phyloP scores from a whole-genome alignment of 441 rosid genomes.

The Isatis lusitanica region DNA sequence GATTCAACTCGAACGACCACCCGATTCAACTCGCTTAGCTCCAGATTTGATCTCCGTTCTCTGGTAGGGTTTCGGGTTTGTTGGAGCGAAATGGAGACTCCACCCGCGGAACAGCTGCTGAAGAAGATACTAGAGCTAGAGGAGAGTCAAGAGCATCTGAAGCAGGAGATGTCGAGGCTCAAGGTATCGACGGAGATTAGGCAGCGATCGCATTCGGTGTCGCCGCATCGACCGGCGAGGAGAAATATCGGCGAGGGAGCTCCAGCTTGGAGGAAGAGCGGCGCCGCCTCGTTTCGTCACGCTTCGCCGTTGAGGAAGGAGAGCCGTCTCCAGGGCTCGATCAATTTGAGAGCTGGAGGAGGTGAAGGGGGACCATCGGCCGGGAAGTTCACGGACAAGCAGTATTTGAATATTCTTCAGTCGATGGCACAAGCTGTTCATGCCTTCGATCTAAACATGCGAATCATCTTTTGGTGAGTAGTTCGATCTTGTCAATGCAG shows the following conservation, averaged over 20 bases:
- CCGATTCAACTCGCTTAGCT: slow-evolving; percentile 18
- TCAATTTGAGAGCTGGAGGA: slow-evolving; percentile 28
- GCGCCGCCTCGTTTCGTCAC: slow-evolving; percentile 62
- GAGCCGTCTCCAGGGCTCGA: slow-evolving; percentile 43
- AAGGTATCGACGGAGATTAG: slow-evolving; percentile 42
- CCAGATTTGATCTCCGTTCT: slow-evolving; percentile 11
- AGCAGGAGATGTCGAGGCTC: slow-evolving; percentile 79
- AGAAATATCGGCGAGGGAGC: slow-evolving; percentile 37
- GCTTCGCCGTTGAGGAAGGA: slow-evolving; percentile 87
- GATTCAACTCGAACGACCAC: slow-evolving; percentile 24
- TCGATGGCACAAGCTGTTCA: slow-evolving; percentile 94
- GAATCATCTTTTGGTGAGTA: slow-evolving; percentile 81
- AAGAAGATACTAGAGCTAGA: slow-evolving; percentile 87
- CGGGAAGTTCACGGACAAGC: slow-evolving; percentile 62
- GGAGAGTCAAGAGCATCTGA: slow-evolving; percentile 80
- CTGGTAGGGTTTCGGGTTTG: background rate
- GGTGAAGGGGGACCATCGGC: slow-evolving; percentile 51
- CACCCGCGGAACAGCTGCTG: slow-evolving; percentile 73
- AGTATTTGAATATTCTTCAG: slow-evolving; percentile 86
- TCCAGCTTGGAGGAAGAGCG: slow-evolving; percentile 49
- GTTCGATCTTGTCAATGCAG: slow-evolving; percentile 6
- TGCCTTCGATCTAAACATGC: slow-evolving; percentile 59
- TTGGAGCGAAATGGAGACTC: slow-evolving; percentile 49
- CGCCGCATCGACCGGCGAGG: slow-evolving; percentile 69
- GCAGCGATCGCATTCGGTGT: slow-evolving; percentile 82